A percentile compares a stretch with the other conserved stretches of the same genome.
phyloP scores from a whole-genome alignment of 805 yeast genomes.

The Spathaspora sp. region DNA sequence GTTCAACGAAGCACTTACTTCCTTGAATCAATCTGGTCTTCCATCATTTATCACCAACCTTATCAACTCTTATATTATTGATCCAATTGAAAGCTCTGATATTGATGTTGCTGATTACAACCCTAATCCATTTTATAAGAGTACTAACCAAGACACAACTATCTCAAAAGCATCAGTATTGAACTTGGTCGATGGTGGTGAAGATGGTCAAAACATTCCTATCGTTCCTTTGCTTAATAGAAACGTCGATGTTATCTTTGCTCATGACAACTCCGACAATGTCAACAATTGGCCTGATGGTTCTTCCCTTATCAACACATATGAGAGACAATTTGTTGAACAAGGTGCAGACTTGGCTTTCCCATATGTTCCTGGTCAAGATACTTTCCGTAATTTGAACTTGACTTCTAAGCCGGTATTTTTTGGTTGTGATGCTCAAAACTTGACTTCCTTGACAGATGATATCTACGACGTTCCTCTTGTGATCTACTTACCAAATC shows the following conservation, averaged over 20 bases:
- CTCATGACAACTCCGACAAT: constrained; percentile 37
- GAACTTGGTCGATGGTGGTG: constrained; percentile 38
- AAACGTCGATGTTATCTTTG: constrained; percentile 32
- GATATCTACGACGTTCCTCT: constrained; percentile 58
- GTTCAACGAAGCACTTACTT: constrained; percentile 64
- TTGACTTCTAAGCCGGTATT: constrained; percentile 70
- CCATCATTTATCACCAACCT: background rate
- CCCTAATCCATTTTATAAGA: constrained; percentile 62
- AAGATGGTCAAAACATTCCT: constrained; percentile 37
- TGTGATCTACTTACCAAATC: constrained; percentile 73
- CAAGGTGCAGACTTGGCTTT: constrained; percentile 60
- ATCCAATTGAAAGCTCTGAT: constrained; percentile 29
- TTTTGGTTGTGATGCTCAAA: constrained; percentile 75
- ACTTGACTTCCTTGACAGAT: constrained; percentile 47
- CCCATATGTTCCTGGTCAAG: constrained; percentile 75
- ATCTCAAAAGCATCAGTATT: constrained; percentile 21
- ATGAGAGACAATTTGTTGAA: constrained; percentile 28
- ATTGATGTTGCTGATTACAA: constrained; percentile 49
- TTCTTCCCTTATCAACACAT: constrained; percentile 27
- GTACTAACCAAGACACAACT: constrained; percentile 25
- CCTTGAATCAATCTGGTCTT: constrained; percentile 41
- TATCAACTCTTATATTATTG: constrained; percentile 15
- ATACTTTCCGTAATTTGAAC: constrained; percentile 56
- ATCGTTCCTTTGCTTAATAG: constrained; percentile 34
- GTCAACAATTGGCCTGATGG: constrained; percentile 37